Percentiles rank a stretch among this genome's conserved stretches.
These are phyloP conservation scores for Purshia tridentata DNA, from an alignment of 306 rosid genomes.

Conservation along the genomic window DNA sequence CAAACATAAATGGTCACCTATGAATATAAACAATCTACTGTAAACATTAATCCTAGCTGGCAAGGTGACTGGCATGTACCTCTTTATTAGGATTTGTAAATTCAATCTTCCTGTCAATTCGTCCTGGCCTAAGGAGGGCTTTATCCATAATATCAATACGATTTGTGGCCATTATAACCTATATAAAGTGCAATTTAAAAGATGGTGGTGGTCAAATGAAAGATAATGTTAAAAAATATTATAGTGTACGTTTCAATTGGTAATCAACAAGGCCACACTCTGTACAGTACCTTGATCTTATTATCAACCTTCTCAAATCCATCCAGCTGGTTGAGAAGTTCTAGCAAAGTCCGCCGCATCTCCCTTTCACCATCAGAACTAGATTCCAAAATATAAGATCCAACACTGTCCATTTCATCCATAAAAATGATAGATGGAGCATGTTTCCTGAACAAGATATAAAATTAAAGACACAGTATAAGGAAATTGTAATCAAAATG, in stretches of 20 bases:
- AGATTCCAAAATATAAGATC: constrained; percentile 98
- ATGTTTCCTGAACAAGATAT: constrained; percentile 63
- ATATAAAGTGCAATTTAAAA: constrained; percentile 6
- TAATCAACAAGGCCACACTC: background rate
- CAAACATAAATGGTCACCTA: too few relatives aligned
- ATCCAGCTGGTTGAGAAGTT: constrained; percentile 96
- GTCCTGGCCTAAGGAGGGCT: constrained; percentile 97
- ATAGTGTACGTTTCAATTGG: constrained; percentile 47
- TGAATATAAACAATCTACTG: too few relatives aligned
- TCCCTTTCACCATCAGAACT: constrained; percentile 99
- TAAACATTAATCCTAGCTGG: too few relatives aligned
- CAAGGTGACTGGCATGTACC: too few relatives aligned
- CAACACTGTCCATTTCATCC: constrained; percentile 99
- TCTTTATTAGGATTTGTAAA: constrained; percentile 31
- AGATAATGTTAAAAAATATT: constrained; percentile 28
- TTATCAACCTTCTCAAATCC: constrained; percentile 99
- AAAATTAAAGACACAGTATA: background rate
- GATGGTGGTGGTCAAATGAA: too few relatives aligned
- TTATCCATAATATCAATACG: constrained; percentile 98
- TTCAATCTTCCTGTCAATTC: constrained; percentile 51
- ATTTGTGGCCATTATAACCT: constrained; percentile 99
- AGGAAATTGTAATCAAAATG: background rate
- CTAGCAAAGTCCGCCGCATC: constrained; percentile 98
- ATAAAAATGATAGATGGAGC: constrained; percentile 97
- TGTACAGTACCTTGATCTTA: constrained; percentile 77